These are phyloP conservation scores for Metroxylon sagu DNA, from an alignment of 176 grass and related monocot genomes.

Conservation along the genomic window DNA sequence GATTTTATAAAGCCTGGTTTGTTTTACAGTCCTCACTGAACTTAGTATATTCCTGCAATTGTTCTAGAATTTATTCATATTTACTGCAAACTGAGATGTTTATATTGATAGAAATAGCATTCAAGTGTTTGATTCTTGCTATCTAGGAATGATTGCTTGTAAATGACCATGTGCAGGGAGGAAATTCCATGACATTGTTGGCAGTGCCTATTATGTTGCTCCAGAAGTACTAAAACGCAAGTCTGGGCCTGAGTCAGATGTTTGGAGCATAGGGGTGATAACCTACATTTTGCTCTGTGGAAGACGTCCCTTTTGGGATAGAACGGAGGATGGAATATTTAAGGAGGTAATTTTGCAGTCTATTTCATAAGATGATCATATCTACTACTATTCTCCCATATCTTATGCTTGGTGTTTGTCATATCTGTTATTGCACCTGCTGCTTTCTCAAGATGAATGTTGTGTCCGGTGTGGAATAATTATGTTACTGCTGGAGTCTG, in stretches of 20 bases:
- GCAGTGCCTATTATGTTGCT: slow-evolving; percentile 98
- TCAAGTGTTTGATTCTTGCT: too few species aligned
- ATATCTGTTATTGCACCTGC: too few species aligned
- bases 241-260: slow-evolving; percentile 91
- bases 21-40: slow-evolving; percentile 2
- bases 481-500: too few species aligned
- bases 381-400: too few species aligned
- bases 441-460: too few species aligned
- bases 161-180: slow-evolving; percentile 41
- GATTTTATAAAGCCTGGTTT: slow-evolving; percentile 90
- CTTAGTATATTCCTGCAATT: too few species aligned
- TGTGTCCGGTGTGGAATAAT: too few species aligned
- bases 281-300: slow-evolving; percentile 99
- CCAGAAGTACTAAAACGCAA: slow-evolving; percentile 87
- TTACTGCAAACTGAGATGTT: too few species aligned
- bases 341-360: slow-evolving; percentile 53
- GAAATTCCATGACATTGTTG: slow-evolving; percentile 92
- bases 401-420: too few species aligned
- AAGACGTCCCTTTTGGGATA: slow-evolving; percentile 96
- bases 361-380: too few species aligned
- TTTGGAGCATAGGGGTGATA: slow-evolving; percentile 99
- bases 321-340: slow-evolving; percentile 97
- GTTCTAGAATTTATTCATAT: too few species aligned
- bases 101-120: too few species aligned
- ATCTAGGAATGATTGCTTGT: not conserved